Conservation (phyloP, 2,329 filamentous ascomycete genomes). For the Myriosclerotinia curreyana region DNA sequence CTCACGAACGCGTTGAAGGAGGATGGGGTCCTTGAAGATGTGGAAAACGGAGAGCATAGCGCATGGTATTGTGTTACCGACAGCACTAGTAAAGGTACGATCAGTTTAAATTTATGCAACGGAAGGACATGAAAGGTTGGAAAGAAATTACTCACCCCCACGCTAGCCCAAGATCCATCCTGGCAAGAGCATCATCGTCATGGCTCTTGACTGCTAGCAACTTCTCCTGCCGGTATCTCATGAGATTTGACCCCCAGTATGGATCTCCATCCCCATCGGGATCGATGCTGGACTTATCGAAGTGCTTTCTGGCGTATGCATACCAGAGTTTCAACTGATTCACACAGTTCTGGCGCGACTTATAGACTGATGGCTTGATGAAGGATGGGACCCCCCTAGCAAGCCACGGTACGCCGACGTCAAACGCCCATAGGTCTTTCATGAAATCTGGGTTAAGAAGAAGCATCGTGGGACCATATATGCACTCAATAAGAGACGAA, state of each 20-base stretch:
- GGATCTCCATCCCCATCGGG: no score
- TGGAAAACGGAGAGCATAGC: conserved; percentile 8
- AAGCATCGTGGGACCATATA: no score
- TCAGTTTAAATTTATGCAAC: not conserved
- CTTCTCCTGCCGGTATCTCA: conserved; percentile 2
- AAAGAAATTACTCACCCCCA: not conserved
- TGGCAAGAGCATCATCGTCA: conserved; percentile 1
- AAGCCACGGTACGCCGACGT: no score
- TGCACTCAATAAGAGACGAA: no score
- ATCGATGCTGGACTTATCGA: not conserved
- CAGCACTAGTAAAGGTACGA: not conserved
- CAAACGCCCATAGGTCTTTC: no score
- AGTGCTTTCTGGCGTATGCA: no score
- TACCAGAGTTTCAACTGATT: no score
- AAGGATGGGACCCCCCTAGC: no score
- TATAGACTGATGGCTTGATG: no score
- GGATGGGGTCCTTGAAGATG: not conserved
- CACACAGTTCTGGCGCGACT: no score
- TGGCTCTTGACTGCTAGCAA: conserved; percentile 3
- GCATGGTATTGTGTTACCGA: not conserved
- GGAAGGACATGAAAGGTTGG: not conserved
- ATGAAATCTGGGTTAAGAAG: no score
- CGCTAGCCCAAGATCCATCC: not conserved
- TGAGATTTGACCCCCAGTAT: not conserved
- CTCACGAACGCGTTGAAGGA: no score